Base-by-base conservation (phyloP, 1,139 yeast species). In the Hyphopichia buzzinii region DNA sequence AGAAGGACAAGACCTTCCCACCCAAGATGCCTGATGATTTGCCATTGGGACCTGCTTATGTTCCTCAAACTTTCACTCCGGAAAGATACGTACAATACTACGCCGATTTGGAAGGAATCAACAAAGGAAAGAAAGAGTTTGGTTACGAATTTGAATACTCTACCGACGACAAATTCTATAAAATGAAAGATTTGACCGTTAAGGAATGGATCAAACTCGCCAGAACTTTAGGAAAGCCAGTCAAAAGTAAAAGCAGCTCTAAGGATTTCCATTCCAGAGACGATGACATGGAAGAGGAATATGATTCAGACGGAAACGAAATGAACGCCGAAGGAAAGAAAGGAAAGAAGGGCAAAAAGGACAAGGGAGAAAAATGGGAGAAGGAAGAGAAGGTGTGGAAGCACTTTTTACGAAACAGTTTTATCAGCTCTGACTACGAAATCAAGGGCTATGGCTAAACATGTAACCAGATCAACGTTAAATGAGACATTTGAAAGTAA, bases 1-100 rank as follows among this genome's bases (percentile, higher is more conserved):
- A 60, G 39, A 62, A 57, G 27, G 95, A 86, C 54, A 78, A 72
- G 40, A 77, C 94, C 0, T 61, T 84, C 37, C 95, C 95, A 2
- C 74, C 76, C 8, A 67, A 72, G 36, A 81, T 72, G 74, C 92
- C 92, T 4, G 50, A 47, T 4, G 57, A 62, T 17, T 46, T 64
- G 15, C 70, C 75, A 3, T 55, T 81, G 26, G 96, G 96, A 0
- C 96, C 96, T 1, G 96, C 82, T 0, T 85, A 82, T 54, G 60
- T 64, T 2, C 77, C 80, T 1, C 95, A 86, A 59, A 55, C 79
- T 12, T 84, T 83, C 46, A 72, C 92, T 0, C 96, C 95, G 0
- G 72, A 74, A 34, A 67, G 78, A 41, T 87, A 82, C 54, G 79
- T 79, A 1, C 95, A 85, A 54, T 86, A 81, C 54, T 86, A 66